These are phyloP conservation scores for Paragyromitra xinjiangensis DNA, from an alignment of 495 filamentous ascomycete genomes.

Conservation along the genomic window DNA sequence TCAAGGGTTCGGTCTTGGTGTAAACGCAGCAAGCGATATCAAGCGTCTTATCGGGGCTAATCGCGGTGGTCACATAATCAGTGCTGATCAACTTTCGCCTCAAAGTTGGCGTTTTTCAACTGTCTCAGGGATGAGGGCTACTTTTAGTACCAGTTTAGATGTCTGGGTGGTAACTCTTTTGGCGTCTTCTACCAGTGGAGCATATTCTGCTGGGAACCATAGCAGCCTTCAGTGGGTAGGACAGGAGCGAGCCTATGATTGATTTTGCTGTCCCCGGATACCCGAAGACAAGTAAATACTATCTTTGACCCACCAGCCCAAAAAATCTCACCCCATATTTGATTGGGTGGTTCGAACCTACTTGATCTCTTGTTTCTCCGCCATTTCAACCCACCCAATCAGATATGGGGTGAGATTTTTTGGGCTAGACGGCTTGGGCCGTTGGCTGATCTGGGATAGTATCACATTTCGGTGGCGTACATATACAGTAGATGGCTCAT, in stretches of 20 bases:
- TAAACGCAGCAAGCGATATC: conserved; percentile 20
- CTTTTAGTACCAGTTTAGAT: neutral
- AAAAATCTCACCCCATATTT: too few species aligned
- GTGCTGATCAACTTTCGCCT: neutral
- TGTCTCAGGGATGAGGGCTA: neutral
- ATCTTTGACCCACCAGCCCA: too few species aligned
- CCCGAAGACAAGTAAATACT: neutral
- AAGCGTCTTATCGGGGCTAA: neutral
- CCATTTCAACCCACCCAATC: too few species aligned
- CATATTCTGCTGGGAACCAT: neutral
- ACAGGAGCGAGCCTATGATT: neutral
- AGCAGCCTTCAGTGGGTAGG: neutral
- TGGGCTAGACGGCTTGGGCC: too few species aligned
- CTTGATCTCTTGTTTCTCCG: too few species aligned
- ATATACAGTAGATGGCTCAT: too few species aligned
- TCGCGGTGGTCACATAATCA: neutral
- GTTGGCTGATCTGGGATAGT: too few species aligned
- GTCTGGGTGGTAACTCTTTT: too few species aligned
- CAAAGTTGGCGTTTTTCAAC: neutral
- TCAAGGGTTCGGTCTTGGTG: neutral
- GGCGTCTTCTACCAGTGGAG: neutral
- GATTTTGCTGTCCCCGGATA: neutral
- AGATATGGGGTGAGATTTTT: too few species aligned
- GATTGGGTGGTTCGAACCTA: too few species aligned
- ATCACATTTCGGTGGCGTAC: too few species aligned